Percentiles rank a stretch among this genome's conserved stretches.
These are phyloP conservation scores for Mycena kentingensis DNA, from an alignment of 768 basidiomycete species.

Conservation along the genomic window DNA sequence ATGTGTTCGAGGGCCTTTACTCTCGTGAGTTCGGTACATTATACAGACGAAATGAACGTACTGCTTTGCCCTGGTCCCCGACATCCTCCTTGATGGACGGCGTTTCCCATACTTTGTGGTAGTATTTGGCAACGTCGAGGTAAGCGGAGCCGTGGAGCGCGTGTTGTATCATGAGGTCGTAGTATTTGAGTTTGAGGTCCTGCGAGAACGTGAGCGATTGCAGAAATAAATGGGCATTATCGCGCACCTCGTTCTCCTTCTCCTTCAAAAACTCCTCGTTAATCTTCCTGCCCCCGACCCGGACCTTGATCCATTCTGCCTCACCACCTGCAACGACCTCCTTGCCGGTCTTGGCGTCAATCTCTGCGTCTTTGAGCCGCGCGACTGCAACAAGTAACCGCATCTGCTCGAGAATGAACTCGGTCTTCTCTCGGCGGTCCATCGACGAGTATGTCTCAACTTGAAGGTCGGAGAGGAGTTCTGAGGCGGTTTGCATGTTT, in stretches of 20 bases:
- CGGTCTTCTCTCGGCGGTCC: conserved; percentile 97
- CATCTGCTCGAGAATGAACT: conserved; percentile 99
- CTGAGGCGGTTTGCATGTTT: conserved; percentile 82
- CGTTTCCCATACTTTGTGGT: conserved; percentile 97
- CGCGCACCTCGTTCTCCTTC: conserved; percentile 78
- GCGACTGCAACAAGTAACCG: conserved; percentile 80
- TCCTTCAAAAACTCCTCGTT: conserved; percentile 92
- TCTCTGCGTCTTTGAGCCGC: conserved; percentile 70
- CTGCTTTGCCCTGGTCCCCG: conserved; percentile 65
- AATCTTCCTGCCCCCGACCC: conserved; percentile 90
- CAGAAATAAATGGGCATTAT: background rate
- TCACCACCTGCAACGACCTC: conserved; percentile 71
- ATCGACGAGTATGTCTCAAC: conserved; percentile 99
- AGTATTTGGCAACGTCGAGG: conserved; percentile 93
- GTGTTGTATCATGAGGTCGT: conserved; percentile 95
- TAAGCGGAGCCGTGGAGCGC: conserved; percentile 83
- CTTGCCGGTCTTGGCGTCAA: conserved; percentile 58
- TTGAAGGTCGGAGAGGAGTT: conserved; percentile 91
- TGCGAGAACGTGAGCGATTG: conserved; percentile 34
- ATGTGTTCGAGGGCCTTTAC: conserved; percentile 89
- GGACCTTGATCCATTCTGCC: conserved; percentile 90
- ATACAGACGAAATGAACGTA: conserved; percentile 36
- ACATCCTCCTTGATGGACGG: conserved; percentile 89
- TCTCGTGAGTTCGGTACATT: conserved; percentile 11
- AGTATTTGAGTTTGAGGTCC: conserved; percentile 96